Evolutionary conservation across 768 basidiomycete species (phyloP).

Genomic region (Mycena epipterygia): DNA sequence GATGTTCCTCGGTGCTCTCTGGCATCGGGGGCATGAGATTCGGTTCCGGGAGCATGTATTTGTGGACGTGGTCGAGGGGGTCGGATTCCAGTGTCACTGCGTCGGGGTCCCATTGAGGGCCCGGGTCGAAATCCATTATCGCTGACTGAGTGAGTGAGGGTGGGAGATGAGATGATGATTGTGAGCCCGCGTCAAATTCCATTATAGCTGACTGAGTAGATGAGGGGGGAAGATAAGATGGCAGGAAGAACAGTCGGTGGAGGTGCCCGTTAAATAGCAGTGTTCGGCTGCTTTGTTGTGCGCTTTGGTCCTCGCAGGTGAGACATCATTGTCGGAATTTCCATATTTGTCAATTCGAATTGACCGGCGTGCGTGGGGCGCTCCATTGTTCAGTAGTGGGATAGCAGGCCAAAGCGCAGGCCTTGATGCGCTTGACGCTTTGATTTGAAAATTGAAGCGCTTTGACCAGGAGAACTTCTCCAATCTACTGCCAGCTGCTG

Average conservation of each 20-base stretch:
- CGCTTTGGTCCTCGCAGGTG: constrained; percentile 20
- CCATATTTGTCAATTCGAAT: background rate
- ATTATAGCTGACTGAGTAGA: background rate
- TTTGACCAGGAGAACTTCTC: too few species aligned
- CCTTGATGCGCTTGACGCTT: too few species aligned
- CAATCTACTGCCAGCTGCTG: too few species aligned
- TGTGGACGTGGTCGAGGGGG: background rate
- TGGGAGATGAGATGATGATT: background rate
- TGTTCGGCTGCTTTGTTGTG: background rate
- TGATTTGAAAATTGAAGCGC: too few species aligned
- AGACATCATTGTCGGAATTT: constrained; percentile 7
- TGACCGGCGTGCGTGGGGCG: background rate
- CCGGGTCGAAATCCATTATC: background rate
- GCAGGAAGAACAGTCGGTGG: background rate
- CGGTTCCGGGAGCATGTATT: constrained; percentile 10
- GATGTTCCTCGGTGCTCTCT: background rate
- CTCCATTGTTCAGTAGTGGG: constrained; percentile 1
- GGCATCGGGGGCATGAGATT: constrained; percentile 2
- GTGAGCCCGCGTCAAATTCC: background rate
- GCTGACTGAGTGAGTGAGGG: background rate
- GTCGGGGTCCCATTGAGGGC: too few species aligned
- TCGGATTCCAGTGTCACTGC: background rate
- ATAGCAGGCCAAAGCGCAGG: background rate
- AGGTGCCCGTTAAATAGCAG: background rate
- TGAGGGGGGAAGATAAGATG: background rate